Percentiles rank a stretch among this genome's conserved stretches.
phyloP scores from a whole-genome alignment of 139 green algal species.

The Chlorella sp. region DNA sequence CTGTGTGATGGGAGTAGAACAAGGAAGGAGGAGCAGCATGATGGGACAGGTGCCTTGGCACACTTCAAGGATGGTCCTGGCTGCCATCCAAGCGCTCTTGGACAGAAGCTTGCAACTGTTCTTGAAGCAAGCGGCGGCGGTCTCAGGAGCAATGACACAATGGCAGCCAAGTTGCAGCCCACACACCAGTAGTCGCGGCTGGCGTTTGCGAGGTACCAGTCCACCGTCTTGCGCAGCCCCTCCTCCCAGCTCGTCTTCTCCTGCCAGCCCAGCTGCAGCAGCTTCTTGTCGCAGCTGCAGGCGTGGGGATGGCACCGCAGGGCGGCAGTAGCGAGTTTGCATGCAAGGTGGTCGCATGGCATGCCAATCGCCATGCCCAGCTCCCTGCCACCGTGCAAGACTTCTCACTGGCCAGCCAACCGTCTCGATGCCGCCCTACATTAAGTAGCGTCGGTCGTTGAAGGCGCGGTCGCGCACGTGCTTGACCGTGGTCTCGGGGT shows the following conservation, averaged over 20 bases:
- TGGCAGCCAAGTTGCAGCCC: too few relatives aligned
- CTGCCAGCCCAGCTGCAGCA: slow-evolving; percentile 89
- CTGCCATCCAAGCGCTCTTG: too few relatives aligned
- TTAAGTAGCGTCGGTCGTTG: slow-evolving; percentile 75
- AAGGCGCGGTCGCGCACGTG: slow-evolving; percentile 83
- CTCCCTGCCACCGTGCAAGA: not conserved
- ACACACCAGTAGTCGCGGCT: slow-evolving; percentile 68
- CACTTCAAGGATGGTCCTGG: too few relatives aligned
- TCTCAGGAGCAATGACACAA: too few relatives aligned
- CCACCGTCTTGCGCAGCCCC: too few relatives aligned
- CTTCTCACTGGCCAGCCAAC: not conserved
- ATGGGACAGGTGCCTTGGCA: too few relatives aligned
- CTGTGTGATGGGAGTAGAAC: too few relatives aligned
- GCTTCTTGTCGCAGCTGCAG: slow-evolving; percentile 90
- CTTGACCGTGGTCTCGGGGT: slow-evolving; percentile 49
- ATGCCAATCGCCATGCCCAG: not conserved
- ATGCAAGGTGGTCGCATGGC: not conserved
- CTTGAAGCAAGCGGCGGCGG: too few relatives aligned
- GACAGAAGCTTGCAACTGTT: too few relatives aligned
- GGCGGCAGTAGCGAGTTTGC: not conserved
- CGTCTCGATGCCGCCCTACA: not conserved
- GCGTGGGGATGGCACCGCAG: too few relatives aligned
- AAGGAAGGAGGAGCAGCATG: too few relatives aligned
- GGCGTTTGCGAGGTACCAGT: slow-evolving; percentile 82
- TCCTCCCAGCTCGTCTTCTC: slow-evolving; percentile 90